phyloP scores from a whole-genome alignment of 192 early-diverging fungal genomes.

The Coemansia aciculifera region DNA sequence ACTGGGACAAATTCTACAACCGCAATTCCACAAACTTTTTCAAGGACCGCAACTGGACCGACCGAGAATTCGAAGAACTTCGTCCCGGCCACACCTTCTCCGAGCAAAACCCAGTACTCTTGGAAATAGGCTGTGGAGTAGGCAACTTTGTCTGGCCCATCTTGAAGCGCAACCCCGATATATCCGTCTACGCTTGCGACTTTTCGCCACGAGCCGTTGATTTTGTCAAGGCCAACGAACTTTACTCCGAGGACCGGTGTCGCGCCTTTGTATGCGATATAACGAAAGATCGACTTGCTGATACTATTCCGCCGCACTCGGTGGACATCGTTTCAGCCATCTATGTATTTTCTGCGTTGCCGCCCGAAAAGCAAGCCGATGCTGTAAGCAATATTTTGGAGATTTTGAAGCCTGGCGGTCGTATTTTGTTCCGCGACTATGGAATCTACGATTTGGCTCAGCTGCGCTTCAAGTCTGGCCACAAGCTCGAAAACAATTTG shows the following conservation, averaged over 20 bases:
- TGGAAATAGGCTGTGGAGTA: constrained; percentile 97
- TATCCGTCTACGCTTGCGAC: constrained; percentile 93
- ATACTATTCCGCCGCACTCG: constrained; percentile 74
- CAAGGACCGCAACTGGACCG: constrained; percentile 96
- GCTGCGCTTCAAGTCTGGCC: constrained; percentile 89
- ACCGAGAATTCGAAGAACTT: constrained; percentile 91
- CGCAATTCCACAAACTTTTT: constrained; percentile 90
- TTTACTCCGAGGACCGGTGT: constrained; percentile 70
- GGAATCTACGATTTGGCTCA: constrained; percentile 98
- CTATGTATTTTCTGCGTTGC: constrained; percentile 93
- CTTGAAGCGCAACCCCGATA: constrained; percentile 73
- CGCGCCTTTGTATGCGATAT: constrained; percentile 97
- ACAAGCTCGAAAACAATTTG: constrained; percentile 89
- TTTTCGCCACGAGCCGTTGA: constrained; percentile 88
- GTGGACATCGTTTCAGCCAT: constrained; percentile 92
- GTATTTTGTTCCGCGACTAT: constrained; percentile 91
- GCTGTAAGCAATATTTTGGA: constrained; percentile 81
- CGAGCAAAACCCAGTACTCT: constrained; percentile 50
- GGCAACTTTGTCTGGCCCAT: constrained; percentile 96
- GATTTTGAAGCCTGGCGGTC: constrained; percentile 86
- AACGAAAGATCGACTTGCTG: constrained; percentile 66
- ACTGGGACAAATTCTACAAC: constrained; percentile 83
- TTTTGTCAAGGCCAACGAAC: constrained; percentile 79
- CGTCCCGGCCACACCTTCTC: constrained; percentile 37
- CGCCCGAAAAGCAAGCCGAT: constrained; percentile 79